Evolutionary conservation across 352 stramenopile species (phyloP).

Genomic region (Phytophthora pisi): DNA sequence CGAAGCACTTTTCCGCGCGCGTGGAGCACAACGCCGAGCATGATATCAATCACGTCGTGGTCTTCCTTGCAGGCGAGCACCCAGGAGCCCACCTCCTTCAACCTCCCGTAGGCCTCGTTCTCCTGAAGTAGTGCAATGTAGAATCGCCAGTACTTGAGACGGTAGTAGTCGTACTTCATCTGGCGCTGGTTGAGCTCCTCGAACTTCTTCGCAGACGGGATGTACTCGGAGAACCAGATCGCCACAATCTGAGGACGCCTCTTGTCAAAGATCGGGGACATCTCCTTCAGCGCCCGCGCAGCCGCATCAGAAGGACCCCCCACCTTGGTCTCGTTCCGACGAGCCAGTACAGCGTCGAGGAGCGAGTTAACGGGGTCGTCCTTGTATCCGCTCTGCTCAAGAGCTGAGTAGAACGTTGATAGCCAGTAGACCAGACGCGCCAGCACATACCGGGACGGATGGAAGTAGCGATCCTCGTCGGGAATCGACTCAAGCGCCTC

Average conservation of each 20-base stretch:
- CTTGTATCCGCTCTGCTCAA: slow-evolving; percentile 21
- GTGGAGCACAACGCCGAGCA: slow-evolving; percentile 60
- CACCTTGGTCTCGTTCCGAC: slow-evolving; percentile 21
- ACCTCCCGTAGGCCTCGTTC: slow-evolving; percentile 51
- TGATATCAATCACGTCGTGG: slow-evolving; percentile 79
- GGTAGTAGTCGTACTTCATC: slow-evolving; percentile 77
- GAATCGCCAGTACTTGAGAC: slow-evolving; percentile 82
- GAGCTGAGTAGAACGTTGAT: slow-evolving; percentile 35
- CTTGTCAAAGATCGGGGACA: slow-evolving; percentile 71
- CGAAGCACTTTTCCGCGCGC: slow-evolving; percentile 56
- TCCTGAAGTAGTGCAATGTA: slow-evolving; percentile 64
- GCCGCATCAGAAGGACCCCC: slow-evolving; percentile 38
- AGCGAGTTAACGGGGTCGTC: slow-evolving; percentile 21
- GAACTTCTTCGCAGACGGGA: slow-evolving; percentile 74
- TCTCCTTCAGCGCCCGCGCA: slow-evolving; percentile 51
- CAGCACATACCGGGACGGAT: slow-evolving; percentile 68
- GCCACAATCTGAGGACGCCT: slow-evolving; percentile 65
- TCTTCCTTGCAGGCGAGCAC: slow-evolving; percentile 83
- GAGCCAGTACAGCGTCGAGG: slow-evolving; percentile 30
- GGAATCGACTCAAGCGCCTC: slow-evolving; percentile 77
- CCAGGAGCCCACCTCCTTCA: slow-evolving; percentile 78
- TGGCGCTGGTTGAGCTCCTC: slow-evolving; percentile 84
- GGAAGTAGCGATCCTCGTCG: slow-evolving; percentile 83
- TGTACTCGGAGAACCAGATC: slow-evolving; percentile 81
- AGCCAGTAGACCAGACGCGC: slow-evolving; percentile 64